Evolutionary conservation across 1,139 yeast genomes (phyloP), one percentile per base, ranked within the genome.

Genomic region (Ogataea hybrid): DNA sequence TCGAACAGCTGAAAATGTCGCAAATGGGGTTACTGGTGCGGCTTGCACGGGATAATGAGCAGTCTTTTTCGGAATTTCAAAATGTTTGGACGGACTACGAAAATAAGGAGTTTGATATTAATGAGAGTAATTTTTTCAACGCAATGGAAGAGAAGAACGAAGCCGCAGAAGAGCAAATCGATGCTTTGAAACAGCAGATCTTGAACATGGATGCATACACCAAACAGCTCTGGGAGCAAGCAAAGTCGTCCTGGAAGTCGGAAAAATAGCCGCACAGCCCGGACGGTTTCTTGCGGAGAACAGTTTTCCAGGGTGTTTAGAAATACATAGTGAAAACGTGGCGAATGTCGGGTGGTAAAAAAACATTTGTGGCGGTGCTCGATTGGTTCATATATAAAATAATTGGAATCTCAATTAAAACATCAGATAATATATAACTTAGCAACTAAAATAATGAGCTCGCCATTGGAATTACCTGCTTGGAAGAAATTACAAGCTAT

Each of bases 401-500:
- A 33, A 25, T 17, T 25, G 12, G n/a, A 17, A 14, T 6, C 20
- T 14, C 18, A 8, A 11, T 33, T 22, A 15, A 20, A 30, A 29
- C n/a, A 11, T 22, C 16, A 27, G 25, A 16, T 10, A 21, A 29
- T 30, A 18, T n/a, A n/a, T 8, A 37, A 23, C 11, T 20, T 16
- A 28, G 17, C 11, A 28, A 15, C 5, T 18, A 15, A 46, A 21
- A 27, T 18, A 17, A 59, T 59, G 64, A 45, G 61, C 8, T 59
- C 64, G 14, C 64, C 95, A 39, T 59, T 82, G 41, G 94, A 87
- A 51, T 76, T 88, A 57, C 80, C 90, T 49, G 84, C 97, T 42
- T 92, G 96, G 95, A 75, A 81, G 56, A 70, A 80, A 57, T 79
- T 92, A 58, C 84, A 88, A 71, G 55, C 68, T 46, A 69, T 86